Evolutionary conservation across 2,329 filamentous ascomycete species (phyloP).

Genomic region (Microascus cirrosus): DNA sequence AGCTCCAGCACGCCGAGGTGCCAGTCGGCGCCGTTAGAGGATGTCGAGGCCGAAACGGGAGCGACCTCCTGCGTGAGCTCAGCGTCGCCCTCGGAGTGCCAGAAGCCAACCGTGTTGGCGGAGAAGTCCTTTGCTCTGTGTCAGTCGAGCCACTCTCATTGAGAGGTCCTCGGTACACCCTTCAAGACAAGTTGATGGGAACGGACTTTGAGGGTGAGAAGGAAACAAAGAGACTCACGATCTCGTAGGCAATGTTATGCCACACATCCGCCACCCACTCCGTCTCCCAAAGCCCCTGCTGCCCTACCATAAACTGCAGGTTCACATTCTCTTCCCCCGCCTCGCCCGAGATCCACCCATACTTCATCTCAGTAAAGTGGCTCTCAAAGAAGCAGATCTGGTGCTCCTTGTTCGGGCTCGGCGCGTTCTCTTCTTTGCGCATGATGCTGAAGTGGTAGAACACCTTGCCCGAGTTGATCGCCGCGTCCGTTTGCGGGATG

Average conservation of each 20-base stretch:
- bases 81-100: conserved; percentile 54
- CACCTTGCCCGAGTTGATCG: conserved; percentile 55
- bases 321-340: conserved; percentile 33
- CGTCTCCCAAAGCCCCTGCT: conserved; percentile 50
- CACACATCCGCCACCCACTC: conserved; percentile 52
- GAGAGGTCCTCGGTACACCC: neutral
- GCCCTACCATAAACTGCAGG: conserved; percentile 54
- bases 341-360: conserved; percentile 44
- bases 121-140: conserved; percentile 38
- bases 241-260: conserved; percentile 68
- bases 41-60: conserved; percentile 48
- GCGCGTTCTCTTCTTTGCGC: conserved; percentile 46
- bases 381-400: conserved; percentile 54
- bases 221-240: conserved; percentile 17
- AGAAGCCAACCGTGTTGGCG: conserved; percentile 51
- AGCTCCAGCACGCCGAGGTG: conserved; percentile 61
- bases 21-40: conserved; percentile 60
- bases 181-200: neutral
- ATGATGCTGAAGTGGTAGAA: conserved; percentile 65
- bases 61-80: conserved; percentile 46
- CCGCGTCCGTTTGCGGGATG: conserved; percentile 57
- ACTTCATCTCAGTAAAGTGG: conserved; percentile 67
- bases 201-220: neutral
- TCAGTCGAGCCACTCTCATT: neutral
- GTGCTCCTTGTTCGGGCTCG: conserved; percentile 53